phyloP scores from a whole-genome alignment of 331 rosid species.

The Quercus phellos region DNA sequence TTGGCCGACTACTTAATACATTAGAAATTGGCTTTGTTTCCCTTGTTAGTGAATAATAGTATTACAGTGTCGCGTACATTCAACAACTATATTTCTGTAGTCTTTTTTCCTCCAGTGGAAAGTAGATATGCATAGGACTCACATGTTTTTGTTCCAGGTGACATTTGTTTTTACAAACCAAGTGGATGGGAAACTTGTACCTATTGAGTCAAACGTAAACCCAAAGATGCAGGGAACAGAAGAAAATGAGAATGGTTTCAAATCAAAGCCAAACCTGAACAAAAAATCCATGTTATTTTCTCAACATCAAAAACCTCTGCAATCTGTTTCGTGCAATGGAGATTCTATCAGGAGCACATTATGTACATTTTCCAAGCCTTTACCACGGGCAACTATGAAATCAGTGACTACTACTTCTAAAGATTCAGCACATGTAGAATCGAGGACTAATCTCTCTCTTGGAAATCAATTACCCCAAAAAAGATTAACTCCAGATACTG shows the following conservation, averaged over 20 bases:
- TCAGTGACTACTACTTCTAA: slow-evolving; percentile 28
- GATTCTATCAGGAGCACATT: slow-evolving; percentile 22
- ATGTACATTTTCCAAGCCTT: slow-evolving; percentile 32
- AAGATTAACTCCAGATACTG: slow-evolving; percentile 47
- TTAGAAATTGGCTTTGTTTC: not conserved
- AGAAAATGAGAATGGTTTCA: slow-evolving; percentile 26
- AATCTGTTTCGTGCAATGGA: slow-evolving; percentile 29
- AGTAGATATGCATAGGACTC: slow-evolving; percentile 1
- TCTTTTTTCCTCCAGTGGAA: not conserved
- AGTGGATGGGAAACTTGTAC: slow-evolving; percentile 80
- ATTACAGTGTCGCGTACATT: not conserved
- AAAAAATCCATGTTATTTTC: slow-evolving; percentile 34
- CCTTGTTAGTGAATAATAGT: not conserved
- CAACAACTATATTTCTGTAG: too few relatives aligned
- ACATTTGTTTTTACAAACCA: slow-evolving; percentile 86
- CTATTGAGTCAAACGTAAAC: slow-evolving; percentile 51
- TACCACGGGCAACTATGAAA: slow-evolving; percentile 24
- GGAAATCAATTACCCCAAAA: slow-evolving; percentile 58
- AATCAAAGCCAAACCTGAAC: slow-evolving; percentile 27
- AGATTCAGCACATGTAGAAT: slow-evolving; percentile 25
- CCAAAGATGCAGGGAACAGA: slow-evolving; percentile 42
- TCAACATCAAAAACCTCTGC: slow-evolving; percentile 33
- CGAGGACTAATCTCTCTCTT: slow-evolving; percentile 30
- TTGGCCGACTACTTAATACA: not conserved
- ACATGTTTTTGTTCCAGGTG: slow-evolving; percentile 43